Percentiles rank a stretch among this genome's conserved stretches.
Evolutionary conservation across 805 yeast species (phyloP).

Genomic region (Metschnikowia picachoensis): DNA sequence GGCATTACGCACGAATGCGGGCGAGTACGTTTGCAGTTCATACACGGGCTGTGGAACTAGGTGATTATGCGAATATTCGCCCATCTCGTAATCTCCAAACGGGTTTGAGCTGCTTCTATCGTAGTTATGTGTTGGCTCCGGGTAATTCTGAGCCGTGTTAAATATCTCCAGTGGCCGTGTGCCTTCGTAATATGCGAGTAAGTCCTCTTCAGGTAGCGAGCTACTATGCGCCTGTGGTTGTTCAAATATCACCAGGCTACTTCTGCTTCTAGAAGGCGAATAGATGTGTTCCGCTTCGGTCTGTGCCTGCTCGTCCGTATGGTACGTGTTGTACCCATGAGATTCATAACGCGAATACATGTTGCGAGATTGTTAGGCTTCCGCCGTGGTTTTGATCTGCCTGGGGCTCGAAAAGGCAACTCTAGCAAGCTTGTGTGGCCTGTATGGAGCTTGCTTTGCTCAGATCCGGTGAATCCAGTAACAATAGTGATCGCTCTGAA

Average conservation of each 20-base stretch:
- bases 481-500: constrained; percentile 1
- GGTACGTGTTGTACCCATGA: constrained; percentile 4
- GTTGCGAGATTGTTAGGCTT: no score
- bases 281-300: constrained; percentile 15
- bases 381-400: constrained; percentile 4
- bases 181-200: constrained; percentile 15
- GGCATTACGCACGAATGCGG: constrained; percentile 43
- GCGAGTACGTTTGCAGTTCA: constrained; percentile 7
- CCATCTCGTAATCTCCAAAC: constrained; percentile 26
- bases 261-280: constrained; percentile 3
- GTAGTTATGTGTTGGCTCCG: constrained; percentile 8
- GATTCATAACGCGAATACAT: constrained; percentile 7
- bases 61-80: constrained; percentile 10
- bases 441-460: background rate
- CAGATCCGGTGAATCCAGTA: background rate
- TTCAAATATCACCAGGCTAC: constrained; percentile 14
- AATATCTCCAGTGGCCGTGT: constrained; percentile 16
- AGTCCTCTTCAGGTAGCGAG: constrained; percentile 10
- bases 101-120: constrained; percentile 20
- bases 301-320: constrained; percentile 6
- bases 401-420: background rate
- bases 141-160: constrained; percentile 7
- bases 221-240: constrained; percentile 11
- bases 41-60: background rate
- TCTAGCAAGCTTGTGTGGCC: background rate